Evolutionary conservation across 2,329 filamentous ascomycete species (phyloP).

Genomic region (Aspergillus oerlinghausenensis): DNA sequence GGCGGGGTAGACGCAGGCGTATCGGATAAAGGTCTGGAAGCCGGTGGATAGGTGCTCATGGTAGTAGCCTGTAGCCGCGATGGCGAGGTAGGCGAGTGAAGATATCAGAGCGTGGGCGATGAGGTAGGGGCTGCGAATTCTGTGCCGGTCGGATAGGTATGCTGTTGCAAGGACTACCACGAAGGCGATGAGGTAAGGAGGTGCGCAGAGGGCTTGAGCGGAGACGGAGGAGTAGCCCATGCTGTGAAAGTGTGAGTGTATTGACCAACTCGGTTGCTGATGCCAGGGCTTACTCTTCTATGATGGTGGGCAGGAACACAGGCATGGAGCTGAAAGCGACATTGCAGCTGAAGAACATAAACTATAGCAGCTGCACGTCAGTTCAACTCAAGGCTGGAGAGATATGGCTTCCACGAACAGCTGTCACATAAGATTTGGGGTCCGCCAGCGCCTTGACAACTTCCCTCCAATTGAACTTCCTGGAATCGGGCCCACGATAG

Average conservation of each 20-base stretch:
- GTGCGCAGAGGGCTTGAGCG: conserved; percentile 74
- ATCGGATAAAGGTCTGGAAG: conserved; percentile 49
- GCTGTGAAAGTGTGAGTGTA: conserved; percentile 19
- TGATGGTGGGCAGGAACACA: conserved; percentile 79
- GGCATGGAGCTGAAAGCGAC: conserved; percentile 84
- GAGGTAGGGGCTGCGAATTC: conserved; percentile 61
- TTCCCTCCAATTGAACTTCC: conserved; percentile 51
- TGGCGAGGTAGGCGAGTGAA: conserved; percentile 58
- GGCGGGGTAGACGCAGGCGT: conserved; percentile 73
- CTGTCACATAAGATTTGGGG: conserved; percentile 69
- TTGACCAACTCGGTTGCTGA: background rate
- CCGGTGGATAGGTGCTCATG: conserved; percentile 32
- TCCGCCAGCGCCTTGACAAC: conserved; percentile 58
- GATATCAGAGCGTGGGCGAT: conserved; percentile 67
- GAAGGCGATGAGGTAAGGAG: conserved; percentile 76
- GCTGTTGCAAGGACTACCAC: conserved; percentile 66
- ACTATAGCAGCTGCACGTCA: conserved; percentile 19
- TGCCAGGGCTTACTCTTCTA: conserved; percentile 49
- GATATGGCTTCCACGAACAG: conserved; percentile 38
- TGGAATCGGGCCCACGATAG: conserved; percentile 25
- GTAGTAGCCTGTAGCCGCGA: conserved; percentile 50
- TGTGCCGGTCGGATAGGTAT: conserved; percentile 63
- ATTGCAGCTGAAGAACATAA: conserved; percentile 84
- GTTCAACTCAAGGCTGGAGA: background rate
- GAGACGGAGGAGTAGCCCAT: conserved; percentile 67